Percentiles rank a stretch among this genome's conserved stretches.
Conservation (phyloP, 1,284 basidiomycete genomes). For the Rhodotorula mucilaginosa region DNA sequence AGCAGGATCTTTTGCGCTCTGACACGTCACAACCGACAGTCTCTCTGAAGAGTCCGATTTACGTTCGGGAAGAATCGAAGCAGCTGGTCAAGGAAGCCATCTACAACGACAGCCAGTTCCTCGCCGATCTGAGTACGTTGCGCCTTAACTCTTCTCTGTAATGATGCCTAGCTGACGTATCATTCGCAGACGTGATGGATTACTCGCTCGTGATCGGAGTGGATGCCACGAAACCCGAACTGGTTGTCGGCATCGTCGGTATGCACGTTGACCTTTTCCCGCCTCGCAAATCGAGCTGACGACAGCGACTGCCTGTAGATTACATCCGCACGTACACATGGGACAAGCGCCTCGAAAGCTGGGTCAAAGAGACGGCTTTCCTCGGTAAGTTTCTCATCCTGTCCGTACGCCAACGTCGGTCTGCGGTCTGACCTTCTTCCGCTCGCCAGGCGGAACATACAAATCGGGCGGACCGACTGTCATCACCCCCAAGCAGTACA, state of each 20-base stretch:
- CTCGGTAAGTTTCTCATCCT: constrained; percentile 56
- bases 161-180: neutral
- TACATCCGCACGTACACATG: constrained; percentile 92
- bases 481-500: constrained; percentile 73
- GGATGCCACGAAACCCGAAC: constrained; percentile 61
- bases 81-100: constrained; percentile 84
- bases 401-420: neutral
- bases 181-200: constrained; percentile 78
- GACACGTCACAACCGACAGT: constrained; percentile 25
- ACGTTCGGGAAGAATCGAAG: constrained; percentile 92
- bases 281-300: constrained; percentile 22
- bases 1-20: constrained; percentile 56
- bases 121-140: constrained; percentile 70
- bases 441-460: constrained; percentile 22
- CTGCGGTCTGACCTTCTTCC: neutral
- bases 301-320: constrained; percentile 57
- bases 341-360: constrained; percentile 97
- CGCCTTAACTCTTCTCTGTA: too few relatives aligned
- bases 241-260: constrained; percentile 94
- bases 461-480: constrained; percentile 82
- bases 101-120: constrained; percentile 80
- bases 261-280: constrained; percentile 46
- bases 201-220: constrained; percentile 96
- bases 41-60: constrained; percentile 66
- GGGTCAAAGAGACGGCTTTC: constrained; percentile 92